Conservation (phyloP, 106 monocot genomes). For the Dioscorea alata region DNA sequence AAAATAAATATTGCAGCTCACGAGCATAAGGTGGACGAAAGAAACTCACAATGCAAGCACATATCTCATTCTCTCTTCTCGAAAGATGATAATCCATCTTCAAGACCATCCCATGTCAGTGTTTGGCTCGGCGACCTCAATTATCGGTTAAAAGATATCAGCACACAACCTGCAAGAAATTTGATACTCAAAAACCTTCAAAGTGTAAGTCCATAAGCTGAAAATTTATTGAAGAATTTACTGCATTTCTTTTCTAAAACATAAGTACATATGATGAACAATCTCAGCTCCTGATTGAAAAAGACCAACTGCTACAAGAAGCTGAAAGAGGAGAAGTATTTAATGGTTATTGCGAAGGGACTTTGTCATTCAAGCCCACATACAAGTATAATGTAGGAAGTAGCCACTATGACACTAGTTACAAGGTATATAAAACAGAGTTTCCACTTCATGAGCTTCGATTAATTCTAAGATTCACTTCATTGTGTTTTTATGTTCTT, state of each 20-base stretch:
- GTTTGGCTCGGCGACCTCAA: conserved; percentile 64
- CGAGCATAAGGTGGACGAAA: conserved; percentile 32
- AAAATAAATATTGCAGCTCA: conserved; percentile 15
- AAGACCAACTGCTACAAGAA: conserved; percentile 49
- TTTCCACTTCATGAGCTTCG: no score
- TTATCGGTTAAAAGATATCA: conserved; percentile 41
- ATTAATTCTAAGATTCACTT: no score
- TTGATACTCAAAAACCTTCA: conserved; percentile 38
- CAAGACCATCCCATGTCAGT: conserved; percentile 24
- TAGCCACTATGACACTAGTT: conserved; percentile 44
- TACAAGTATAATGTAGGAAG: conserved; percentile 52
- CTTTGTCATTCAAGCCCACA: conserved; percentile 44
- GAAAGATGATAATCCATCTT: conserved; percentile 7
- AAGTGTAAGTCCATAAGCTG: conserved; percentile 6
- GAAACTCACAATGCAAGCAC: conserved; percentile 46
- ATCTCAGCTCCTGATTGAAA: conserved; percentile 23
- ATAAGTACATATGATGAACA: no score
- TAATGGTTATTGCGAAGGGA: conserved; percentile 48
- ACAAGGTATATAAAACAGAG: conserved; percentile 21
- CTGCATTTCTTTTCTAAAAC: no score
- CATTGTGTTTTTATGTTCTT: not conserved
- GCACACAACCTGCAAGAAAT: conserved; percentile 21
- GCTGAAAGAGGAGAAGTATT: conserved; percentile 50
- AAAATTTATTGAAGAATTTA: no score
- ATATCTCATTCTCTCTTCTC: conserved; percentile 46